Percentiles rank a stretch among this genome's conserved stretches.
phyloP scores from a whole-genome alignment of 306 rosid genomes.

The Dalbergia cultrata region DNA sequence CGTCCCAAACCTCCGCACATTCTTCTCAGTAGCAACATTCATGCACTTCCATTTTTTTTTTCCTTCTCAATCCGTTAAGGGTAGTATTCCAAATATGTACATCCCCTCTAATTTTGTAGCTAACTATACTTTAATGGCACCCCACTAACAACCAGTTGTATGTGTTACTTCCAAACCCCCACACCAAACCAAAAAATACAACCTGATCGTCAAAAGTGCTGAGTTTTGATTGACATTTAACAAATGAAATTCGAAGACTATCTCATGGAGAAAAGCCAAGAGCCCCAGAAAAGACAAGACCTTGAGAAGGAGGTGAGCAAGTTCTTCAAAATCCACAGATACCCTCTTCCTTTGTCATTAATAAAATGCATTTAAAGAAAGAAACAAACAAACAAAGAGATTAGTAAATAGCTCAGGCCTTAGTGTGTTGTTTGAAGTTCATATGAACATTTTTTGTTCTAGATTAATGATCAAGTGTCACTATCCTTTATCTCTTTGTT shows the following conservation, averaged over 20 bases:
- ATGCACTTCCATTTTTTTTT: background rate
- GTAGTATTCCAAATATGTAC: slow-evolving; percentile 26
- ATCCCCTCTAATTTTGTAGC: slow-evolving; percentile 45
- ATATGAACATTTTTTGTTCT: background rate
- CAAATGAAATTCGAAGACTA: slow-evolving; percentile 86
- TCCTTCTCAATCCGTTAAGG: slow-evolving; percentile 3
- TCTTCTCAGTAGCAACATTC: slow-evolving; percentile 42
- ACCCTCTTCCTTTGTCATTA: background rate
- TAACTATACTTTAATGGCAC: slow-evolving; percentile 55
- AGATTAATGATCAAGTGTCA: background rate
- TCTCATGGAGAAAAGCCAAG: slow-evolving; percentile 68
- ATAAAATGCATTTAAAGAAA: background rate
- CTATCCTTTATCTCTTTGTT: slow-evolving; percentile 14
- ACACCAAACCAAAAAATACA: background rate
- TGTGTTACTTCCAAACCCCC: slow-evolving; percentile 10
- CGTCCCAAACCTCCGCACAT: slow-evolving; percentile 55
- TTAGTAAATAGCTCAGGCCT: slow-evolving; percentile 6
- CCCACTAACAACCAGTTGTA: slow-evolving; percentile 54
- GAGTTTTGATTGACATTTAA: slow-evolving; percentile 14
- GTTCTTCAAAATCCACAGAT: background rate
- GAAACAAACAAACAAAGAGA: background rate
- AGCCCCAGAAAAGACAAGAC: slow-evolving; percentile 60
- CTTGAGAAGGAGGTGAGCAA: slow-evolving; percentile 74
- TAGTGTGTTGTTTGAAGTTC: background rate
- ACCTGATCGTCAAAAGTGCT: slow-evolving; percentile 32